Evolutionary conservation across 257 asterid genomes (phyloP).

Genomic region (Gentiana macrophylla): DNA sequence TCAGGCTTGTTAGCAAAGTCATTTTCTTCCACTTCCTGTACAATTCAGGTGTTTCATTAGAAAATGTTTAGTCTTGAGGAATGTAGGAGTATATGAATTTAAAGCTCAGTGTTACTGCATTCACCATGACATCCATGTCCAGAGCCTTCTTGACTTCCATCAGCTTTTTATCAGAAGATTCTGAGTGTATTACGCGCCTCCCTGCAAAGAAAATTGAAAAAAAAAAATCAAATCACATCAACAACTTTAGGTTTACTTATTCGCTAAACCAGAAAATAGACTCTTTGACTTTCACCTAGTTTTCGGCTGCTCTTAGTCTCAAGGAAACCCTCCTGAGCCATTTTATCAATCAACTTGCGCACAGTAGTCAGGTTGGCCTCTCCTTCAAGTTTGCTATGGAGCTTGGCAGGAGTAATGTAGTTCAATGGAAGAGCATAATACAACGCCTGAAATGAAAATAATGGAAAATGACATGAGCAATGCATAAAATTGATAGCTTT

Average conservation of each 20-base stretch:
- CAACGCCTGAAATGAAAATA: conserved; percentile 51
- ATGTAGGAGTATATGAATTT: conserved; percentile 2
- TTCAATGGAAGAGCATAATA: conserved; percentile 84
- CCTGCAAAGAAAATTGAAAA: conserved; percentile 35
- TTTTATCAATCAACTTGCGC: conserved; percentile 74
- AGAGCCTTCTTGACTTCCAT: conserved; percentile 58
- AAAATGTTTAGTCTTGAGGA: conserved; percentile 8
- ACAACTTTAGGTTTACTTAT: conserved; percentile 3
- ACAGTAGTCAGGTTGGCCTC: conserved; percentile 50
- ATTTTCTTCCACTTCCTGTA: conserved; percentile 45
- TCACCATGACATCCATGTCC: conserved; percentile 48
- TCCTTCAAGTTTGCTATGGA: conserved; percentile 69
- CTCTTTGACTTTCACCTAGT: conserved; percentile 40
- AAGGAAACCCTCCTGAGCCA: conserved; percentile 73
- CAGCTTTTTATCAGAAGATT: conserved; percentile 56
- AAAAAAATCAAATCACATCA: conserved; percentile 4
- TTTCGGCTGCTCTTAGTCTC: conserved; percentile 68
- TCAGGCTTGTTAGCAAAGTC: conserved; percentile 31
- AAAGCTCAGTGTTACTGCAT: conserved; percentile 1
- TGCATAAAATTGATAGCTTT: not conserved
- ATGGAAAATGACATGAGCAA: not conserved
- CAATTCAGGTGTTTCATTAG: conserved; percentile 9
- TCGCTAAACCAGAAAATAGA: conserved; percentile 1
- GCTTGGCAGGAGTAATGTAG: conserved; percentile 55
- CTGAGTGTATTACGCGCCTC: conserved; percentile 89